These are phyloP conservation scores for Bacidia rubella DNA, from an alignment of 495 filamentous ascomycete species.

Conservation along the genomic window DNA sequence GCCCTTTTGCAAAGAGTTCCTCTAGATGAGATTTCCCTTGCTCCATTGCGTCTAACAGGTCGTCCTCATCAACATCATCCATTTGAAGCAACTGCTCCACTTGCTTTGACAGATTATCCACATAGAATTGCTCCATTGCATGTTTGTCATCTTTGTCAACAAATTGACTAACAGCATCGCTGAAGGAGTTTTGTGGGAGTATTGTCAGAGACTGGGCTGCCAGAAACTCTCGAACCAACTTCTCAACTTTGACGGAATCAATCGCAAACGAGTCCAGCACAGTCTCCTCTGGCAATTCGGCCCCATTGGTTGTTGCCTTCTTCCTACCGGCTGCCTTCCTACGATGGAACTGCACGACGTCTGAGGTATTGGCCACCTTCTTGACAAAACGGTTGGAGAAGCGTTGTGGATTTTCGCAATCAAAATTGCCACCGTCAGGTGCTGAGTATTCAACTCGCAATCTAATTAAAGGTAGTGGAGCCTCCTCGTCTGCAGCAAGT, in stretches of 20 bases:
- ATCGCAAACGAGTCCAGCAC: slow-evolving; percentile 45
- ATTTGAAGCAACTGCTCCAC: slow-evolving; percentile 57
- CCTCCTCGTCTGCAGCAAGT: slow-evolving; percentile 37
- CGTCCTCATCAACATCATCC: slow-evolving; percentile 48
- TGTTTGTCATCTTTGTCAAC: slow-evolving; percentile 93
- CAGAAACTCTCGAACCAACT: slow-evolving; percentile 75
- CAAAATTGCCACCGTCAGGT: slow-evolving; percentile 73
- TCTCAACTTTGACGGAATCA: slow-evolving; percentile 75
- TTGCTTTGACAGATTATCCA: slow-evolving; percentile 61
- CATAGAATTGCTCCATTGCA: slow-evolving; percentile 80
- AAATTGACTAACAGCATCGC: slow-evolving; percentile 85
- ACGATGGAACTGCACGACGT: slow-evolving; percentile 84
- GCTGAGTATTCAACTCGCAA: slow-evolving; percentile 84
- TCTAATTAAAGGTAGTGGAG: slow-evolving; percentile 71
- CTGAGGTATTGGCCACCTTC: slow-evolving; percentile 84
- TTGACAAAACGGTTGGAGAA: slow-evolving; percentile 89
- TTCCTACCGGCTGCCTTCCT: slow-evolving; percentile 49
- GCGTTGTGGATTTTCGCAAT: slow-evolving; percentile 89
- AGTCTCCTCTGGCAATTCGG: slow-evolving; percentile 43
- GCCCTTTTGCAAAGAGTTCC: slow-evolving; percentile 53
- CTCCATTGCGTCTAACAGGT: slow-evolving; percentile 58
- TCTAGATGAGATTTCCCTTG: slow-evolving; percentile 57
- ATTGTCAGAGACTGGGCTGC: slow-evolving; percentile 76
- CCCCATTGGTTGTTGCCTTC: slow-evolving; percentile 30
- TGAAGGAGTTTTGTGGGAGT: slow-evolving; percentile 78